Evolutionary conservation across 169 alveolate species (phyloP), one percentile per base, ranked within the genome.

Genomic region (Cryptosporidium parvum): DNA sequence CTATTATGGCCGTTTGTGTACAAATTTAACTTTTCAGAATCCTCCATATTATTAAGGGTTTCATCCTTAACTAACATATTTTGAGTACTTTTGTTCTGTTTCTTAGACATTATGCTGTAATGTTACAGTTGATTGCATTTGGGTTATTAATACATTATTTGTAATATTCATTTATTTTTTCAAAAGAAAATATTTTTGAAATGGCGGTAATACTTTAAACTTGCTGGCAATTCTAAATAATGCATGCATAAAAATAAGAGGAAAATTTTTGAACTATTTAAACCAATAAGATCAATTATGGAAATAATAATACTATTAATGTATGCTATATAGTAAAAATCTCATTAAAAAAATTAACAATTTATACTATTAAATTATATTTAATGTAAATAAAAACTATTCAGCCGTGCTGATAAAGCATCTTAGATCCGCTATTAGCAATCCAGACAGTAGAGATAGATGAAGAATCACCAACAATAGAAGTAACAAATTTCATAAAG

Each of bases 401-500:
- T 42, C 39, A 80, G 26, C 89, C 89, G 48, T 80, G 89, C 33
- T 80, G 89, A 65, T 80, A 65, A 12, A 80, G 70, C 48, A 59
- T 80, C 52, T 65, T 80, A 65, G 89, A 65, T 62, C 89, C 75
- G 26, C 70, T 59, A 51, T 62, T 62, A 10, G 89, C 89, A 39
- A 80, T 80, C 89, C 89, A 80, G 29, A 80, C 67, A 33, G 89
- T 80, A 26, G 89, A 80, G n/a, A 80, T 35, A 67, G 42, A 10
- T 35, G 59, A 59, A 6, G 89, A 53, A 62, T 80, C 89, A 0
- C 89, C 89, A 26, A 80, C 89, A 59, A 80, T 51, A 39, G 89
- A 59, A 61, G 89, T 80, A n/a, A 80, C 89, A 37, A 80, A 80
- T 48, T 80, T 80, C 75, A 80, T 62, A 48, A 75, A 80, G 48